Evolutionary conservation across 331 rosid species (phyloP), one percentile per base, ranked within the genome.

Genomic region (Quercus lobata): DNA sequence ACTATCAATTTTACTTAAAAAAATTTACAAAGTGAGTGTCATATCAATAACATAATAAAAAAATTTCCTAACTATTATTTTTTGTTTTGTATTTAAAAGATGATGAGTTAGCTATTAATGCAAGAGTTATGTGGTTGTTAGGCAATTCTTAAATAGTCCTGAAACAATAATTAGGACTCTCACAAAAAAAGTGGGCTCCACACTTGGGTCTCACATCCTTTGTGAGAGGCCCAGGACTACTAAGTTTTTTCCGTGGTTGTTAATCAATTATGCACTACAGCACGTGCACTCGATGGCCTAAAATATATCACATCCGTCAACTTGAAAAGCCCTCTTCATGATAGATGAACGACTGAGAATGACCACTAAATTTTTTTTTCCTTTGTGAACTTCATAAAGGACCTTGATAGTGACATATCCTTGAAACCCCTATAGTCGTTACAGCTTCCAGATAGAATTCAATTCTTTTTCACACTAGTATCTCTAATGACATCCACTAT

Each of bases 401-500:
- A 15, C 27, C 54, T 6, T 18, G 76, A 72, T 24, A 19, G 9
- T 3, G 44, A 27, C 52, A 60, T 65, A 76, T 80, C 5, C 61
- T n/a, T 18, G 58, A n/a, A 55, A 41, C 68, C 61, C 55, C 69
- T 71, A 18, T 30, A 56, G 62, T 57, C 65, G 71, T 77, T 57
- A 66, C 77, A n/a, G 55, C 71, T 61, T 71, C 75, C n/a, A 19
- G 52, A 65, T 68, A 74, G 69, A 76, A 78, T 84, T 65, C 80
- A 55, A 15, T 72, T 58, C 75, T 14, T 62, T 24, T 60, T 58
- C 71, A 81, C 78, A 16, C 78, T 17, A 82, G 91, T 75, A 81
- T 78, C 87, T 84, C 82, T 81, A 25, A 72, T 83, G 76, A 3
- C 86, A 74, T 62, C 92, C 91, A 81, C 83, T 87, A 56, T 21